Evolutionary conservation across 306 rosid species (phyloP), one percentile per base, ranked within the genome.

Genomic region (Inga leiocalycina): DNA sequence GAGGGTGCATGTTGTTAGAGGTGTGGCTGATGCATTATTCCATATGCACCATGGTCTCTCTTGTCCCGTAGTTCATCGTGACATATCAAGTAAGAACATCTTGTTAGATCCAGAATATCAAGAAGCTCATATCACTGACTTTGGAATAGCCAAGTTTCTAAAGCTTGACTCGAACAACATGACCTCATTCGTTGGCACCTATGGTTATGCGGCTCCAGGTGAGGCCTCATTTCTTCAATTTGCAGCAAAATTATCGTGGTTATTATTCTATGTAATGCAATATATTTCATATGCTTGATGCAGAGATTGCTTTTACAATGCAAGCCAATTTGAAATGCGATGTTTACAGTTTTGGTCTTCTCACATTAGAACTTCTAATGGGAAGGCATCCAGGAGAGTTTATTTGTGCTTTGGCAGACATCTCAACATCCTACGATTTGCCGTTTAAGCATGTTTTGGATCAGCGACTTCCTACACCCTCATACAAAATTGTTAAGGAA

Each of bases 131-230:
- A 27, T 27, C 0, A 27, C 27, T 27, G 27, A 27, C 27, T 27
- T 27, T 27, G 27, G 27, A 27, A 27, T 27, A 27, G 27, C 27
- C 27, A 27, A 27, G 27, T 30, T 77, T 59, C 73, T 77, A 6
- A 77, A 83, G 43, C 79, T 16, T 0, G 0, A 77, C 75, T 78
- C 79, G 15, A 20, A 24, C 2, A 77, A 59, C 4, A 68, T 59
- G 81, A 76, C 56, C 43, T 76, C 81, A 76, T 77, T 82, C 45
- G 73, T 8, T 19, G 79, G 82, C 15, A 77, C 75, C 27, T 59
- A 32, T 2, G 82, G 86, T 2, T 77, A 61, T 61, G 65, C 51
- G 22, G 79, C 79, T 77, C 86, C 48, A 77, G 79, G 79, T 77
- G 11, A 14, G 59, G 22, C 49, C 32, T 4, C 17, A 5, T 10